phyloP scores from a whole-genome alignment of 2,329 filamentous ascomycete species.

The Colletotrichum sp. region DNA sequence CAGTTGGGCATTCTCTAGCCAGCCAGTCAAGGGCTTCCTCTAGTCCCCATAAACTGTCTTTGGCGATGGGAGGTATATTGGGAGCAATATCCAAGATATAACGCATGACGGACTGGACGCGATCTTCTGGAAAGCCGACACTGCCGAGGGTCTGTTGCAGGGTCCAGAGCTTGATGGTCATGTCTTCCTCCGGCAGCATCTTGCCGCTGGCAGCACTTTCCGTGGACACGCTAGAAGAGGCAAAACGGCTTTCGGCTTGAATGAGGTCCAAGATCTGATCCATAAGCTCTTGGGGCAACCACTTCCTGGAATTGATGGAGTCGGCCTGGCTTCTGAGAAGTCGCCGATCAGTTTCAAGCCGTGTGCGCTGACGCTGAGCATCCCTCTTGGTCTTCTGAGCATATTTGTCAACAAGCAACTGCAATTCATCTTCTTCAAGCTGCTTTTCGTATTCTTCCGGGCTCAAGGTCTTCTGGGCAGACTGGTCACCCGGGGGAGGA shows the following conservation, averaged over 20 bases:
- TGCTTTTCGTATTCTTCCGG: conserved; percentile 91
- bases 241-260: conserved; percentile 66
- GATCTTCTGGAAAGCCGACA: conserved; percentile 70
- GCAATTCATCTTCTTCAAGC: conserved; percentile 88
- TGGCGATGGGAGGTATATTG: conserved; percentile 59
- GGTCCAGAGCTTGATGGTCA: conserved; percentile 83
- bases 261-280: conserved; percentile 78
- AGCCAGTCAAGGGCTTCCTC: conserved; percentile 92
- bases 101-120: conserved; percentile 68
- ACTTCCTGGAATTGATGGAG: conserved; percentile 73
- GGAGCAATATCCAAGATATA: conserved; percentile 72
- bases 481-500: conserved; percentile 24
- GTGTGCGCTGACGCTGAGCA: conserved; percentile 74
- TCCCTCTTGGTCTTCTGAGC: conserved; percentile 81
- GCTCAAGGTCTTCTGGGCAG: conserved; percentile 59
- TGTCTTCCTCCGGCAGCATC: conserved; percentile 75
- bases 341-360: conserved; percentile 85
- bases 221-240: conserved; percentile 52
- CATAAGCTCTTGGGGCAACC: conserved; percentile 81
- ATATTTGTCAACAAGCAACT: conserved; percentile 85
- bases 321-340: conserved; percentile 82
- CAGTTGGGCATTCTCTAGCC: conserved; percentile 73
- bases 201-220: conserved; percentile 51
- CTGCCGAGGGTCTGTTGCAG: conserved; percentile 74
- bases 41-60: conserved; percentile 81